These are phyloP conservation scores for Lunasporangiospora selenospora DNA, from an alignment of 192 early-diverging fungal genomes.

Conservation along the genomic window DNA sequence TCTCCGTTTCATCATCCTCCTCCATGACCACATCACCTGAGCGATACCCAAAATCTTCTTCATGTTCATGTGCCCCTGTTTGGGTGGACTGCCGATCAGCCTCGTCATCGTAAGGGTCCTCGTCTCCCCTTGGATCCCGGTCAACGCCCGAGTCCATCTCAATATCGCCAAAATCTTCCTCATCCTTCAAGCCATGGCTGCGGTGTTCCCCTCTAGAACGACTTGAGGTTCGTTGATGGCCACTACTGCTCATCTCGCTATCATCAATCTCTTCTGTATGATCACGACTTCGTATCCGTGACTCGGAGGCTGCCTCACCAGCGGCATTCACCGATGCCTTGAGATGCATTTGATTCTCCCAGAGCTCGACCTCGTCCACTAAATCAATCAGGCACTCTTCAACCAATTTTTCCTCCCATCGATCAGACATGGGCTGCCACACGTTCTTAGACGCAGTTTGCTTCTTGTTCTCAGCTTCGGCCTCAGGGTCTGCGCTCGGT, in stretches of 20 bases:
- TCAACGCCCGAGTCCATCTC: slow-evolving; percentile 33
- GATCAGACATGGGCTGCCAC: slow-evolving; percentile 64
- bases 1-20: slow-evolving; percentile 7
- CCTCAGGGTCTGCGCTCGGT: slow-evolving; percentile 51
- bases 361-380: slow-evolving; percentile 64
- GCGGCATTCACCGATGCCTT: too few relatives aligned
- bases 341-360: slow-evolving; percentile 21
- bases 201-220: slow-evolving; percentile 2
- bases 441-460: slow-evolving; percentile 2
- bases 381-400: slow-evolving; percentile 69
- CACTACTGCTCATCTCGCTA: slow-evolving; percentile 25
- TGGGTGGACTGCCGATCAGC: neutral
- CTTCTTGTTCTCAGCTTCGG: slow-evolving; percentile 23
- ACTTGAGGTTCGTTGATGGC: neutral
- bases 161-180: slow-evolving; percentile 24
- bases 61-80: too few relatives aligned
- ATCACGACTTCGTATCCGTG: slow-evolving; percentile 7
- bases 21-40: slow-evolving; percentile 7
- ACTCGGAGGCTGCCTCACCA: too few relatives aligned
- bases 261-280: slow-evolving; percentile 21
- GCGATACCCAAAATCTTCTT: too few relatives aligned
- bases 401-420: slow-evolving; percentile 61
- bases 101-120: slow-evolving; percentile 9
- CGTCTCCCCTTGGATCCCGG: slow-evolving; percentile 3
- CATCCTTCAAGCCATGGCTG: neutral